These are phyloP conservation scores for baker's yeast (Saccharomyces cerevisiae) DNA, from an alignment of 805 yeast species.

Conservation along the genomic window DNA sequence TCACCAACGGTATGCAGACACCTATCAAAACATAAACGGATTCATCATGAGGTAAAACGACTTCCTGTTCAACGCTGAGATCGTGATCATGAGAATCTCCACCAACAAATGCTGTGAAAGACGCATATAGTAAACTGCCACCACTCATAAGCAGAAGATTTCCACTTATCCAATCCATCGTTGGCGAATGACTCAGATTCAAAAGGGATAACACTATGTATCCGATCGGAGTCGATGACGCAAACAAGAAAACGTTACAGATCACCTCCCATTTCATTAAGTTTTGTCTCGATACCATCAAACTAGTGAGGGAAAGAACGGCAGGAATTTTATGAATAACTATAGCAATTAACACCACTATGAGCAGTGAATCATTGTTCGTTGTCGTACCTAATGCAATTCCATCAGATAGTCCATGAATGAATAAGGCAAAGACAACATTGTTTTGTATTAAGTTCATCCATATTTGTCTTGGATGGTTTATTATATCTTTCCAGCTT, in stretches of 20 bases:
- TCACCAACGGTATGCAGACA: constrained; percentile 21
- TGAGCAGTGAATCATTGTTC: constrained; percentile 30
- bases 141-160: constrained; percentile 29
- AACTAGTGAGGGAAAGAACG: constrained; percentile 47
- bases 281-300: constrained; percentile 38
- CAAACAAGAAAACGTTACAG: constrained; percentile 38
- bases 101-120: constrained; percentile 27
- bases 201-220: constrained; percentile 22
- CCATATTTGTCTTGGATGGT: constrained; percentile 16
- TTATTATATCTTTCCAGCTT: constrained; percentile 16
- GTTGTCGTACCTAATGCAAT: constrained; percentile 52
- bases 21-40: constrained; percentile 22
- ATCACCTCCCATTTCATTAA: constrained; percentile 32
- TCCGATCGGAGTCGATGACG: constrained; percentile 30
- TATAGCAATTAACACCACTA: constrained; percentile 46
- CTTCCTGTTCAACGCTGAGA: background rate
- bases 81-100: constrained; percentile 12
- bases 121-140: constrained; percentile 30
- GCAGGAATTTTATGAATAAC: constrained; percentile 61
- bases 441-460: constrained; percentile 36
- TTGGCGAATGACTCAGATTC: constrained; percentile 20
- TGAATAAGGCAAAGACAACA: constrained; percentile 47
- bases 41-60: constrained; percentile 7
- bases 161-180: constrained; percentile 27
- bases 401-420: constrained; percentile 60